A percentile compares a stretch with the other conserved stretches of the same genome.
Evolutionary conservation across 768 basidiomycete genomes (phyloP).

Genomic region (Boletus subparvulus): DNA sequence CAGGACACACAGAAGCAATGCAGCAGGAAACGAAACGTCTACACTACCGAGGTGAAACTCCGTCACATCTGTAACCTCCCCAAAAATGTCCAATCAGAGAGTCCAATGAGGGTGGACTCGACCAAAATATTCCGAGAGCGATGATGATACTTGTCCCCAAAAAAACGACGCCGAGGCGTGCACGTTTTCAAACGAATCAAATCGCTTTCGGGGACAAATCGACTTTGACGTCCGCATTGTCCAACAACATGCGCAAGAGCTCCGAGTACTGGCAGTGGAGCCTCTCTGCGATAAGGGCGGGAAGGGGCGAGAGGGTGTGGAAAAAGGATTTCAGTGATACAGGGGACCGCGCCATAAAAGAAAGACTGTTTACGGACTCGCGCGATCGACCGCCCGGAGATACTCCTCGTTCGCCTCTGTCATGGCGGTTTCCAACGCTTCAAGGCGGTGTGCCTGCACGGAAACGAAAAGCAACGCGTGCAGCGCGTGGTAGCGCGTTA

Average conservation of each 20-base stretch:
- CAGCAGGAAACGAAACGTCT: background rate
- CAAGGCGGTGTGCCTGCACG: slow-evolving; percentile 61
- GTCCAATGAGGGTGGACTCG: background rate
- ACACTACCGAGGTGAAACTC: background rate
- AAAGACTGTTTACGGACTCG: slow-evolving; percentile 54
- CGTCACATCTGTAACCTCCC: background rate
- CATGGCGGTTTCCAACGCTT: slow-evolving; percentile 70
- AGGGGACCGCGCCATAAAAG: background rate
- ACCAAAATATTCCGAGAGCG: background rate
- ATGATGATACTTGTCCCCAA: background rate
- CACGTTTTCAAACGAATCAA: background rate
- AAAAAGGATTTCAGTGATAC: background rate
- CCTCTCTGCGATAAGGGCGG: slow-evolving; percentile 40
- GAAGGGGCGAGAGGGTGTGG: background rate
- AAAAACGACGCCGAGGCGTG: background rate
- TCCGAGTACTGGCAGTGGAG: slow-evolving; percentile 62
- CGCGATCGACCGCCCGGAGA: slow-evolving; percentile 63
- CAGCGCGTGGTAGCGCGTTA: no score
- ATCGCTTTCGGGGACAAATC: slow-evolving; percentile 13
- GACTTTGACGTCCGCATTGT: slow-evolving; percentile 45
- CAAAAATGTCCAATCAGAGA: background rate
- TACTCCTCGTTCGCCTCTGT: slow-evolving; percentile 74
- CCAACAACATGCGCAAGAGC: slow-evolving; percentile 55
- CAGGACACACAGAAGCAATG: background rate
- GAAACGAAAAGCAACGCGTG: background rate